Conservation (phyloP, 352 stramenopile genomes). For the Paralagenidium karlingii region DNA sequence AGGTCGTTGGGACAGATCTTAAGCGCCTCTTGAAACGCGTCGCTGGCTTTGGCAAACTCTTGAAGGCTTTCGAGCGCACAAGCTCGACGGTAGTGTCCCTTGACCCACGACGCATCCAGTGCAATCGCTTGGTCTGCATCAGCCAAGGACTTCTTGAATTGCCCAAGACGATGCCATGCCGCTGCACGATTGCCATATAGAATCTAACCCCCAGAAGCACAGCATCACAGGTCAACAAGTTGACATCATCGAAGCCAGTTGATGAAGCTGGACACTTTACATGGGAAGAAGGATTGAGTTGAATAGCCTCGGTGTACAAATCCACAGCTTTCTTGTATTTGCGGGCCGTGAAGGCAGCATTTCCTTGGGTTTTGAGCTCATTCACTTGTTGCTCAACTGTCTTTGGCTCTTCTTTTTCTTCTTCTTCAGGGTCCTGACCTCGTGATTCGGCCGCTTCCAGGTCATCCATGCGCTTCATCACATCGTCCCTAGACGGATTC, state of each 20-base stretch:
- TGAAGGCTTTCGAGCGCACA: constrained; percentile 50
- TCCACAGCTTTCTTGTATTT: constrained; percentile 69
- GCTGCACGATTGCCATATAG: constrained; percentile 74
- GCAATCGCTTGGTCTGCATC: constrained; percentile 51
- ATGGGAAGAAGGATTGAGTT: constrained; percentile 48
- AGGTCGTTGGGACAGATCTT: constrained; percentile 51
- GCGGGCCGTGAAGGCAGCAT: constrained; percentile 54
- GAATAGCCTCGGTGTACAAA: constrained; percentile 85
- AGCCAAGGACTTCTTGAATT: constrained; percentile 43
- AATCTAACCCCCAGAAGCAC: constrained; percentile 22
- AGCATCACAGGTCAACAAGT: constrained; percentile 3
- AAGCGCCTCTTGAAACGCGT: constrained; percentile 54
- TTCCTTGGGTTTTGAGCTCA: constrained; percentile 59
- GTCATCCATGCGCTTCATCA: constrained; percentile 79
- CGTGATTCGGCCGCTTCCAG: constrained; percentile 52
- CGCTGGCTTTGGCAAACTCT: constrained; percentile 44
- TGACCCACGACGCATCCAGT: constrained; percentile 63
- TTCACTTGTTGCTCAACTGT: constrained; percentile 17
- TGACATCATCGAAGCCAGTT: neutral
- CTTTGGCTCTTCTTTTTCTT: constrained; percentile 18
- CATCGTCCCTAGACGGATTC: constrained; percentile 27
- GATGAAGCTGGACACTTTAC: constrained; percentile 15
- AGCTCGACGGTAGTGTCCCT: constrained; percentile 72
- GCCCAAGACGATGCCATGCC: constrained; percentile 55
- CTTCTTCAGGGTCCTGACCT: constrained; percentile 11